Conservation (phyloP, 164 flowering plant genomes). For the Brasenia schreberi region DNA sequence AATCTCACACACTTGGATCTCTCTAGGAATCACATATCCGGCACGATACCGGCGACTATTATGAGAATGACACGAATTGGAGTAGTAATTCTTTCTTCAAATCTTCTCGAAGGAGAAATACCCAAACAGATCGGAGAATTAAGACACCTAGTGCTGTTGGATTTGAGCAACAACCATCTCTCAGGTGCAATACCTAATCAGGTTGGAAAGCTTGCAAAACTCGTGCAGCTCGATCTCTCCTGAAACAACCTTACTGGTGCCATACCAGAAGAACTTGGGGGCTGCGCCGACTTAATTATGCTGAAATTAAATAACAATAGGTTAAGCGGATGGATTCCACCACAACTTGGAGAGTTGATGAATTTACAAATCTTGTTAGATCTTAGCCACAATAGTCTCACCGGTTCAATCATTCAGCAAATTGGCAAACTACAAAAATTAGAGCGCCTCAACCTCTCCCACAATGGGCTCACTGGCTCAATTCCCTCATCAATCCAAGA, state of each 20-base stretch:
- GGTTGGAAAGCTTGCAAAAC: not conserved
- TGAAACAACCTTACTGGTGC: not conserved
- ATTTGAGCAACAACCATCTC: no score
- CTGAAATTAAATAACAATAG: not conserved
- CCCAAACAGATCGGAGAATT: not conserved
- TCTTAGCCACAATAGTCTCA: not conserved
- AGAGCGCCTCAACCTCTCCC: not conserved
- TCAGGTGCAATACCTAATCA: no score
- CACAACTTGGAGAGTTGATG: not conserved
- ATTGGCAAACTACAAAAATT: not conserved
- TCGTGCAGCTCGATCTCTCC: not conserved
- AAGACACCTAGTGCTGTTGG: no score
- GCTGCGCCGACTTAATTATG: not conserved
- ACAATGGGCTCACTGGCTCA: not conserved
- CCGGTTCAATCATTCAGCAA: not conserved
- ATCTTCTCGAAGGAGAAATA: not conserved
- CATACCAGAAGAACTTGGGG: not conserved
- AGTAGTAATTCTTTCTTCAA: not conserved
- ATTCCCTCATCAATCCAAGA: not conserved
- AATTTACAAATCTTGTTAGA: not conserved
- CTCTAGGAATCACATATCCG: not conserved
- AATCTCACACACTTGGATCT: not conserved
- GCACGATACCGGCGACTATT: no score
- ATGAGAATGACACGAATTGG: not conserved
- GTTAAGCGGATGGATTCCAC: not conserved